Conservation (phyloP, 345 rosid species). For the Bretschneidera sinensis region DNA sequence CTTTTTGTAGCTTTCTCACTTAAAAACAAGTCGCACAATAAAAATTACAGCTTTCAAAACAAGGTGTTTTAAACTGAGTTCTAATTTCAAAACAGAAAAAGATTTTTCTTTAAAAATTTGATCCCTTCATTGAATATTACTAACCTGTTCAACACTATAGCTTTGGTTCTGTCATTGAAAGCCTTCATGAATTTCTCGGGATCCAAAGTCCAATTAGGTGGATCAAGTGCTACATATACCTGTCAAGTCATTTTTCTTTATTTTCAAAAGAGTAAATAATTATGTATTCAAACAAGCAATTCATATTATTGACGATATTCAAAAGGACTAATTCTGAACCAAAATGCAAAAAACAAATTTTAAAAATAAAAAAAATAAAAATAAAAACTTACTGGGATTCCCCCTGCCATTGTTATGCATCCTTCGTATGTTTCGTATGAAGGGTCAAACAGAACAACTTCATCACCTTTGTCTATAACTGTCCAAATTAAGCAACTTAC, state of each 20-base stretch:
- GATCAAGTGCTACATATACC: conserved; percentile 56
- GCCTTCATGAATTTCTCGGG: conserved; percentile 36
- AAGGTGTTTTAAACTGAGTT: no score
- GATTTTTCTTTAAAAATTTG: no score
- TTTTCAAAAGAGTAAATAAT: neutral
- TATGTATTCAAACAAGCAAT: conserved; percentile 1
- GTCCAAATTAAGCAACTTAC: neutral
- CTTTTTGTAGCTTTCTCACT: no score
- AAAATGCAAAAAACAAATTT: neutral
- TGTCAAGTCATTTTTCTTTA: conserved; percentile 9
- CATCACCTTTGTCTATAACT: conserved; percentile 57
- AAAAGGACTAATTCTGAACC: neutral
- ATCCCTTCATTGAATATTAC: neutral
- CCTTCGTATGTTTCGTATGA: conserved; percentile 49
- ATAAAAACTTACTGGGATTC: conserved; percentile 39
- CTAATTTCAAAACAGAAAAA: no score
- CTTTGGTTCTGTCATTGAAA: conserved; percentile 43
- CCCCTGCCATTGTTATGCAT: conserved; percentile 49
- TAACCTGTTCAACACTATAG: conserved; percentile 57
- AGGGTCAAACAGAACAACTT: conserved; percentile 58
- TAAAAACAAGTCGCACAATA: no score
- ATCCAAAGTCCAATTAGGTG: conserved; percentile 52
- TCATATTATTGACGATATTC: conserved; percentile 2
- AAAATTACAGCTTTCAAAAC: no score
- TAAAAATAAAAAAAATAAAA: no score